Base-by-base conservation (phyloP, 768 basidiomycete genomes). In the Suillus placidus region DNA sequence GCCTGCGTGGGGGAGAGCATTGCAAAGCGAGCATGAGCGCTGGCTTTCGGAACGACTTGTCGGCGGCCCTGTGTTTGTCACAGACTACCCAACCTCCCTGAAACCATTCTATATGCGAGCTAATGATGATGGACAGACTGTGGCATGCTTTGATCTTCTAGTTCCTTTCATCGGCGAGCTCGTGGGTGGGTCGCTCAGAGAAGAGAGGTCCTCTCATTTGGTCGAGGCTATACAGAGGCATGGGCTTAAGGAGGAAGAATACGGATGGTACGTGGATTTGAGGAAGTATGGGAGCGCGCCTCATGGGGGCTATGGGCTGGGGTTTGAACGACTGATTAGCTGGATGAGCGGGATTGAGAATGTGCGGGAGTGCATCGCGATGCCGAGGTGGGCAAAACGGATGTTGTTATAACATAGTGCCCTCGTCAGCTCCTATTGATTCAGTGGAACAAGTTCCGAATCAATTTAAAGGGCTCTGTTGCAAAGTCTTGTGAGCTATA, bases 61-160 rank as follows among this genome's bases (percentile, higher is more conserved):
- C 61, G 74, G 80, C 32, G 91, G 91, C 0, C 97, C 97, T 2
- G 85, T 96, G 2, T 98, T 99, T 74, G 90, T 99, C 62, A 93
- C 89, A 16, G 89, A 97, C 74, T 99, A 99, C 74, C 97, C 97
- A 2, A 77, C 82, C 6, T 60, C 74, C 2, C 76, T 94, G 67
- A 99, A 99, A 77, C 95, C 97, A 9, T 99, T 99, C 80, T 99
- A 99, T 79, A 98, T 99, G 97, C 88, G 93, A 42, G 74, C 74
- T 49, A 94, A 93, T 71, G 80, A 78, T 63, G 78, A 82, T 47
- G 77, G 76, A 52, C 68, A 72, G 67, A 91, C 93, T 0, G 94
- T 94, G 4, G 94, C 90, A n/a, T 99, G 97, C 78, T 97, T 99
- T 71, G 97, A 99, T 74, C 83, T 99, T 20, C 84, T 99, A 61